Base-by-base conservation (phyloP, 257 asterid genomes). In the Datura wrightii region DNA sequence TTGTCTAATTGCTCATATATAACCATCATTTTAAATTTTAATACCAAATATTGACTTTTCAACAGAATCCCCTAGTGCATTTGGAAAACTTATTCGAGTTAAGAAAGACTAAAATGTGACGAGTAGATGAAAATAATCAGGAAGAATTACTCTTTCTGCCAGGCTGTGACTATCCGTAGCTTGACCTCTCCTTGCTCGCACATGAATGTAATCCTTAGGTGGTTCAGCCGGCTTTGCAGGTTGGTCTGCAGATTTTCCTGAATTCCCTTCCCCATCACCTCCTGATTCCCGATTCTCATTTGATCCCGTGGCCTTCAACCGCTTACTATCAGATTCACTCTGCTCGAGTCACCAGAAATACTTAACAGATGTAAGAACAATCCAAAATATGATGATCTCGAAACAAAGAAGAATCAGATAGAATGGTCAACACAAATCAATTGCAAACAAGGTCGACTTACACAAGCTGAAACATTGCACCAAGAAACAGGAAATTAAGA, bases 131-230 rank as follows among this genome's bases (percentile, higher is more conserved):
- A 39, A 82, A 52, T 53, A 44, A 69, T 19, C 18, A 70, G 80
- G 37, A 34, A 42, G 82, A 83, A 53, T 89, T 89, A 90, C 93
- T 84, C 93, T 89, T 84, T 90, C 93, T 1, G 92, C 93, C 59
- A 90, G 89, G 85, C 92, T 90, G 78, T 90, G 93, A 84, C 89
- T 90, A 63, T 90, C 93, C 42, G 92, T 90, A 66, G 93, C 93
- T 85, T 90, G 92, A 82, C 93, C 93, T 83, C 93, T 86, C 88
- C 92, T 86, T 2, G 90, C 93, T 69, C 93, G 87, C 53, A 89
- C 93, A 83, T 90, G 93, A 59, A 90, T 90, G 80, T 90, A 90
- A 82, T 89, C 93, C 83, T 90, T 90, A 24, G 90, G 86, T n/a
- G 86, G 88, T 65, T 89, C 93, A 48, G 70, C 54, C 46, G 85